Evolutionary conservation across 2,329 filamentous ascomycete genomes (phyloP).

Genomic region (Aspergillus sp.): DNA sequence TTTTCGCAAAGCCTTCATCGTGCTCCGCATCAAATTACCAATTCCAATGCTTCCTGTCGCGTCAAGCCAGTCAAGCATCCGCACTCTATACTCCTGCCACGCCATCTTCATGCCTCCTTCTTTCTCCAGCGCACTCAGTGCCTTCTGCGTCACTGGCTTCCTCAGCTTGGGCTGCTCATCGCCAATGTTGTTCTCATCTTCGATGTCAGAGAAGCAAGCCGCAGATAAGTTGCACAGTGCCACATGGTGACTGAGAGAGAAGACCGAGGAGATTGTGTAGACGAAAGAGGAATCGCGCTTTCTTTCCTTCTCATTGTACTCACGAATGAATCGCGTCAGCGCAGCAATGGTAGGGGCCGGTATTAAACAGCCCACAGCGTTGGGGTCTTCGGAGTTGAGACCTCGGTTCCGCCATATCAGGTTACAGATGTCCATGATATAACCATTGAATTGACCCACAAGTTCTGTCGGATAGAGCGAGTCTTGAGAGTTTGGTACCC

Average conservation of each 20-base stretch:
- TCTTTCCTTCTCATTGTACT: conserved; percentile 39
- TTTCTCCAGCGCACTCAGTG: conserved; percentile 62
- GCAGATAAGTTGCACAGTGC: conserved; percentile 50
- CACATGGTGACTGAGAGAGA: conserved; percentile 51
- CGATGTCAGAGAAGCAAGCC: conserved; percentile 50
- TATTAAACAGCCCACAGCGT: conserved; percentile 57
- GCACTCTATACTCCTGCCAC: conserved; percentile 74
- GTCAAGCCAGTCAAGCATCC: conserved; percentile 70
- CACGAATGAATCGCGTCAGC: conserved; percentile 46
- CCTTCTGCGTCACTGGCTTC: conserved; percentile 67
- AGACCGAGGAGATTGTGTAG: conserved; percentile 43
- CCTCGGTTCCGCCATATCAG: conserved; percentile 76
- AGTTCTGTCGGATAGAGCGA: conserved; percentile 59
- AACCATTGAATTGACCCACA: conserved; percentile 75
- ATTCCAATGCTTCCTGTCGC: conserved; percentile 66
- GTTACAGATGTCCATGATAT: conserved; percentile 85
- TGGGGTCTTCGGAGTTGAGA: conserved; percentile 65
- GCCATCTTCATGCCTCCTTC: conserved; percentile 66
- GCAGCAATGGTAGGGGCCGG: conserved; percentile 47
- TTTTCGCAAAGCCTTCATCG: conserved; percentile 72
- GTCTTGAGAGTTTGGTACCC: conserved; percentile 32
- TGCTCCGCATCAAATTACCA: conserved; percentile 73
- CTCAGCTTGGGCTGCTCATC: conserved; percentile 29
- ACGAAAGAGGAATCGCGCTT: conserved; percentile 34
- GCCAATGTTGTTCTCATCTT: conserved; percentile 44